Evolutionary conservation across 2,329 filamentous ascomycete genomes (phyloP), one percentile per base, ranked within the genome.

Genomic region (Ceratocystis colombiana): DNA sequence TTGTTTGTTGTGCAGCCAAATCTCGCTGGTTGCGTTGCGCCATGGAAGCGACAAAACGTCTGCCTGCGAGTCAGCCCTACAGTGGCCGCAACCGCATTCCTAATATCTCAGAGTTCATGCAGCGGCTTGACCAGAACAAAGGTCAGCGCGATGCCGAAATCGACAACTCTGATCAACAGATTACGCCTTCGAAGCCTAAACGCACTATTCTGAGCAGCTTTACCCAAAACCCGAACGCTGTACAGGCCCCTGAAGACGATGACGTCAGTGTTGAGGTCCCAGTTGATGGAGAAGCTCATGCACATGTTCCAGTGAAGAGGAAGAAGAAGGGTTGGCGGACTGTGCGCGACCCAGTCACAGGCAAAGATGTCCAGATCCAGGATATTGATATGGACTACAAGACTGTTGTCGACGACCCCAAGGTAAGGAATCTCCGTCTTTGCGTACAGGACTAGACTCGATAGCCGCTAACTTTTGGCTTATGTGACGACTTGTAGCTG

Each of bases 311-410:
- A 73, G 7, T 71, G 73, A 48, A 72, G 50, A 76, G 76, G 62
- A 77, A 70, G 57, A 76, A 77, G 62, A 74, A 78, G 66, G 86
- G 91, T 45, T 90, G 89, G 20, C 78, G 89, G 17, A 78, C 75
- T 6, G 92, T 96, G 57, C 90, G 88, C 0, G 93, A 97, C 73
- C 93, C 93, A 0, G 89, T 90, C 0, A 96, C 93, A 0, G 91
- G 91, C 22, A 88, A 85, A 64, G 82, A 96, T 70, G 88, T 96
- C 22, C 83, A 88, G 69, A 96, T 97, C 69, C 88, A 91, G 70
- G 89, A 96, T 76, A 85, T 88, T 22, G 84, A 89, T 71, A 80
- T 86, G 65, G 81, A 87, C 59, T 78, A 88, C 71, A 82, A 89
- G 75, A 82, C 88, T 55, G 78, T 84, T 2, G 88, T 87, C 0